phyloP scores from a whole-genome alignment of 768 basidiomycete genomes.

The Boletus reticulatus region DNA sequence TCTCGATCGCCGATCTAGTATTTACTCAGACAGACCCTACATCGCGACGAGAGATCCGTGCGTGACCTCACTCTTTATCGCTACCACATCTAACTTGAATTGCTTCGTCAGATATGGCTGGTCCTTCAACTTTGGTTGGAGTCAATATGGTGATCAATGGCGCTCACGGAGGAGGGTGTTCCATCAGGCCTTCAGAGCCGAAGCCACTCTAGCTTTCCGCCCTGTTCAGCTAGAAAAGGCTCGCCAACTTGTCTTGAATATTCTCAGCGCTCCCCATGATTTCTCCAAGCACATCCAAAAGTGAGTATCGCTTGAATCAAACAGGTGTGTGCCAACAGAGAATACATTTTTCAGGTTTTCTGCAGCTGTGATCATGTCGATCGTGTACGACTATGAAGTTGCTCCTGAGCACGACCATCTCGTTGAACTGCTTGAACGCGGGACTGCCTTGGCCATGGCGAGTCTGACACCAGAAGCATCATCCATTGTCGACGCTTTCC shows the following conservation, averaged over 20 bases:
- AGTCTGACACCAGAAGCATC: conserved; percentile 14
- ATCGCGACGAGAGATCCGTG: conserved; percentile 16
- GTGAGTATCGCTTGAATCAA: background rate
- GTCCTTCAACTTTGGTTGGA: conserved; percentile 17
- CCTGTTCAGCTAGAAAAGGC: conserved; percentile 21
- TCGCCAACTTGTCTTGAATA: conserved; percentile 15
- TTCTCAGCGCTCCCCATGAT: conserved; percentile 9
- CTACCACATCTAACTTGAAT: background rate
- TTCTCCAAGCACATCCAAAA: conserved; percentile 6
- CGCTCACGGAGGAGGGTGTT: conserved; percentile 21
- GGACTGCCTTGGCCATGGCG: conserved; percentile 17
- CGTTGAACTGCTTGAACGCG: conserved; percentile 32
- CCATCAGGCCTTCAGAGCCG: conserved; percentile 23
- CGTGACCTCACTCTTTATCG: background rate
- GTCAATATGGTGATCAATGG: conserved; percentile 24
- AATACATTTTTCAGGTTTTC: background rate
- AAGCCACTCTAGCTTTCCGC: conserved; percentile 6
- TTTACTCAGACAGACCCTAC: conserved; percentile 29
- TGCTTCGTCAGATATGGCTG: conserved; percentile 15
- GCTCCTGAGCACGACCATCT: conserved; percentile 25
- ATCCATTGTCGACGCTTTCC: conserved; percentile 8
- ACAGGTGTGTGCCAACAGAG: conserved; percentile 6
- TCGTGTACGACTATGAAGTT: conserved; percentile 31
- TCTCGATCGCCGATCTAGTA: conserved; percentile 25
- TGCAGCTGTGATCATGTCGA: conserved; percentile 29